Evolutionary conservation across 306 rosid genomes (phyloP).

Genomic region (Quillaja saponaria): DNA sequence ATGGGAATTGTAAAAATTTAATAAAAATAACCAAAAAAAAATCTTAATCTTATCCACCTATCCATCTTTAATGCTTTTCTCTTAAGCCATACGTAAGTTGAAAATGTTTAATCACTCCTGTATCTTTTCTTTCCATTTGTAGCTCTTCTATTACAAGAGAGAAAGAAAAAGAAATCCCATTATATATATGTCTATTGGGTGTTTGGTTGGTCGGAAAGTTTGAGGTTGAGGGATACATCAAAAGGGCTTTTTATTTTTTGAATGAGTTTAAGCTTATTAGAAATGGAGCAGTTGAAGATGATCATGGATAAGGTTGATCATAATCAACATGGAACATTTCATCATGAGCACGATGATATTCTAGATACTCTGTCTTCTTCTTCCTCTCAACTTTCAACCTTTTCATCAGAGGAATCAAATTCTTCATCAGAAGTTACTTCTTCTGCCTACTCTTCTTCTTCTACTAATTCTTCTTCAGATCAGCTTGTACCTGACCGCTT

Average conservation of each 20-base stretch:
- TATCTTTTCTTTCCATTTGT: conserved; percentile 19
- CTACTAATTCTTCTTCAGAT: conserved; percentile 31
- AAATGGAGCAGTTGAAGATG: conserved; percentile 23
- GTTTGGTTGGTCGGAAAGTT: not conserved
- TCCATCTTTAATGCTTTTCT: not conserved
- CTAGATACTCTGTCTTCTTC: conserved; percentile 22
- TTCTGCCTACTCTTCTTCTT: conserved; percentile 20
- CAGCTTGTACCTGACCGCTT: conserved; percentile 27
- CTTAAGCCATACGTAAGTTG: conserved; percentile 25
- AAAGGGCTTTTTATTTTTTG: too few species aligned
- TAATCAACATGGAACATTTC: not conserved
- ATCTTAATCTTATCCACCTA: conserved; percentile 41
- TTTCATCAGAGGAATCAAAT: conserved; percentile 36
- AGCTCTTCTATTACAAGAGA: not conserved
- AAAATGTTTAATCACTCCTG: not conserved
- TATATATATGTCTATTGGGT: conserved; percentile 13
- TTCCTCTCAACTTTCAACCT: conserved; percentile 27
- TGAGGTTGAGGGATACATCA: too few species aligned
- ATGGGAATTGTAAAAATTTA: conserved; percentile 13
- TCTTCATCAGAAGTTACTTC: conserved; percentile 48
- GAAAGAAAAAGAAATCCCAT: not conserved
- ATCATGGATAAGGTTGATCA: conserved; percentile 1
- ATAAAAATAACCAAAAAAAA: not conserved
- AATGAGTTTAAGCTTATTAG: not conserved
- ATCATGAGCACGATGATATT: conserved; percentile 11